A percentile compares a stretch with the other conserved stretches of the same genome.
Conservation (phyloP, 2,329 filamentous ascomycete species). For the Cladosporium sp. region DNA sequence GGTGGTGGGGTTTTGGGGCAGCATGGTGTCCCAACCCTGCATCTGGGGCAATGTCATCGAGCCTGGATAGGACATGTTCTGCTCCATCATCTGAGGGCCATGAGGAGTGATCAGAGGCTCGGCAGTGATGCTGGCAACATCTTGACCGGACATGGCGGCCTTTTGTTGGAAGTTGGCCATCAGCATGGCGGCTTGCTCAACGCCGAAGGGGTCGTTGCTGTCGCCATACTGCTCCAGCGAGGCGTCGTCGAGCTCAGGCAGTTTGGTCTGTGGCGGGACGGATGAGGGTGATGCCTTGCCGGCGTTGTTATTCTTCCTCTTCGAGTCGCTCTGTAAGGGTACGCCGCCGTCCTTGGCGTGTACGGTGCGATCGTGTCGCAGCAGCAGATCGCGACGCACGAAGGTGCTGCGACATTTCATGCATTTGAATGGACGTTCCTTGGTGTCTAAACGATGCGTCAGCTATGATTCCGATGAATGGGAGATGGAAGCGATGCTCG, state of each 20-base stretch:
- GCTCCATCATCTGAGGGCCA: slow-evolving; percentile 68
- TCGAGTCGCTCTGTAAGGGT: slow-evolving; percentile 89
- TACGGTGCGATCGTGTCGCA: slow-evolving; percentile 96
- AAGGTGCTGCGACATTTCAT: slow-evolving; percentile 98
- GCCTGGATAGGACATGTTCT: slow-evolving; percentile 67
- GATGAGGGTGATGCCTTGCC: slow-evolving; percentile 47
- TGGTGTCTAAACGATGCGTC: slow-evolving; percentile 67
- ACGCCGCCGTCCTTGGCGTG: slow-evolving; percentile 97
- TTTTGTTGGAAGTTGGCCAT: slow-evolving; percentile 98
- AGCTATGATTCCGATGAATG: slow-evolving; percentile 4
- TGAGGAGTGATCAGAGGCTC: slow-evolving; percentile 70
- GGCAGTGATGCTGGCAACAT: slow-evolving; percentile 44
- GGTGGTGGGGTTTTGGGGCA: slow-evolving; percentile 60
- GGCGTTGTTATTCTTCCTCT: slow-evolving; percentile 57
- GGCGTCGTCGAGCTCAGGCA: slow-evolving; percentile 76
- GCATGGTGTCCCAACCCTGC: slow-evolving; percentile 80
- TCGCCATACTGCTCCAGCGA: slow-evolving; percentile 90
- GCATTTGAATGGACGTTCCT: slow-evolving; percentile 98
- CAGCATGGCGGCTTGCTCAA: slow-evolving; percentile 96
- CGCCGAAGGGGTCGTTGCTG: slow-evolving; percentile 86
- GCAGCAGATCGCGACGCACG: slow-evolving; percentile 89
- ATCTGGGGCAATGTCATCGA: slow-evolving; percentile 80
- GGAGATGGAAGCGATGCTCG: background rate
- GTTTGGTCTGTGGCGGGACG: slow-evolving; percentile 56
- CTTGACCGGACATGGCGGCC: slow-evolving; percentile 68